Conservation (phyloP, 2,329 filamentous ascomycete species). For the Colletotrichum sp. region DNA sequence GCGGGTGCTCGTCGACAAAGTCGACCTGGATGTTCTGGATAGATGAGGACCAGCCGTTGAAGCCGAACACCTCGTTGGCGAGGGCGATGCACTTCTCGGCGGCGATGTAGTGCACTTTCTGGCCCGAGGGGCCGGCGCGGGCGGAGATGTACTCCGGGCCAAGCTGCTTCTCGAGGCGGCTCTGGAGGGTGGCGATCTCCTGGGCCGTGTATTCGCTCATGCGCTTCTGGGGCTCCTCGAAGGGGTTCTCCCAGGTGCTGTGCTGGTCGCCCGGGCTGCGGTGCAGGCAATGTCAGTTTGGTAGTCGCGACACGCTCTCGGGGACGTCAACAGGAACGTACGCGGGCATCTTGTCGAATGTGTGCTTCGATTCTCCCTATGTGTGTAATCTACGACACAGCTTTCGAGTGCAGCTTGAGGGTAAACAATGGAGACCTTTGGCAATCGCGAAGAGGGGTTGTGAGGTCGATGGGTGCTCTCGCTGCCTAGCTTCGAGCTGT, state of each 20-base stretch:
- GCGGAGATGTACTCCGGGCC: slow-evolving; percentile 96
- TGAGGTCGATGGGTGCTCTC: not conserved
- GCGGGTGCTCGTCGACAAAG: slow-evolving; percentile 86
- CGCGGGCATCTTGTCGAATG: slow-evolving; percentile 46
- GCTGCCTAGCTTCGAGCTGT: not conserved
- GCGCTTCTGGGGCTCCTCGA: slow-evolving; percentile 72
- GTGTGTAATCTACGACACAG: not conserved
- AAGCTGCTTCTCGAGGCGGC: slow-evolving; percentile 87
- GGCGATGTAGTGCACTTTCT: slow-evolving; percentile 91
- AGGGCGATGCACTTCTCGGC: slow-evolving; percentile 96
- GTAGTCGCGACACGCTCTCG: not conserved
- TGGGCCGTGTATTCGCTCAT: slow-evolving; percentile 85
- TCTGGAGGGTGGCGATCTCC: slow-evolving; percentile 87
- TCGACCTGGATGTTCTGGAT: slow-evolving; percentile 95
- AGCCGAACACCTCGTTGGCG: slow-evolving; percentile 94
- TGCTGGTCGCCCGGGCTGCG: slow-evolving; percentile 74
- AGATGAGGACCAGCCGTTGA: slow-evolving; percentile 97
- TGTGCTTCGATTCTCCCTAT: not conserved
- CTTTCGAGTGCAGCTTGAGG: not conserved
- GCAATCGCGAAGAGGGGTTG: not conserved
- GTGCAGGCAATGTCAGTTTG: slow-evolving; percentile 9
- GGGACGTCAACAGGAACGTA: slow-evolving; percentile 30
- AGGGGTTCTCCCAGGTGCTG: slow-evolving; percentile 72
- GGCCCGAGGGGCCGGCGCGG: slow-evolving; percentile 80
- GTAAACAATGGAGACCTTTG: not conserved